These are phyloP conservation scores for Thamnidium elegans DNA, from an alignment of 192 early-diverging fungal species.

Conservation along the genomic window DNA sequence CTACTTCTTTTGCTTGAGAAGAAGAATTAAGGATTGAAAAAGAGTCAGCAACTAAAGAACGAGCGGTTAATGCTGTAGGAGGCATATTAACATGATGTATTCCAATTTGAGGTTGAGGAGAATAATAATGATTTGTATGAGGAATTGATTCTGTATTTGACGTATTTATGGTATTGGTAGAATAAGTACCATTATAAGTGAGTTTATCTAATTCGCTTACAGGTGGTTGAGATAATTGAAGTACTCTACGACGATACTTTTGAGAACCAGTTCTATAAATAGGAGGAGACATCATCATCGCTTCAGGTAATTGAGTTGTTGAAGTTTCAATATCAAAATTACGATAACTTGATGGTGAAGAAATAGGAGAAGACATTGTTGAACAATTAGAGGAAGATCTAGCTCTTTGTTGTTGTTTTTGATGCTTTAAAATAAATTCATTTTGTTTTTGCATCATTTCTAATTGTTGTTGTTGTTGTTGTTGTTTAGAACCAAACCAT, in stretches of 20 bases:
- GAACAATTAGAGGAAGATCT: conserved; percentile 14
- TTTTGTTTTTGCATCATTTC: background rate
- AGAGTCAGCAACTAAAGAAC: conserved; percentile 11
- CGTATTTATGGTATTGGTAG: background rate
- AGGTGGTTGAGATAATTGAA: conserved; percentile 22
- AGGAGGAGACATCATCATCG: conserved; percentile 18
- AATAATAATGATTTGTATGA: background rate
- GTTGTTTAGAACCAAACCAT: conserved; percentile 28
- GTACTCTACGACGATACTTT: conserved; percentile 21
- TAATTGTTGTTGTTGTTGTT: conserved; percentile 4
- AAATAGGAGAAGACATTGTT: conserved; percentile 4
- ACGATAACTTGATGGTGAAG: conserved; percentile 14
- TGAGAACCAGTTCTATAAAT: conserved; percentile 24
- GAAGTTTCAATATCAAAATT: conserved; percentile 15
- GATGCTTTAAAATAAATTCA: too few relatives aligned
- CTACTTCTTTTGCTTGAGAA: conserved; percentile 2
- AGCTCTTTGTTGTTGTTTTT: background rate
- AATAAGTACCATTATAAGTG: conserved; percentile 5
- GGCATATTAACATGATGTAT: background rate
- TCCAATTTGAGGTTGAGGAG: background rate
- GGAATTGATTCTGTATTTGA: conserved; percentile 3
- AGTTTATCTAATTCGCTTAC: conserved; percentile 26
- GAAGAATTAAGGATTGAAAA: background rate
- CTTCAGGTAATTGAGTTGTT: background rate
- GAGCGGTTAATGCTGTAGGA: conserved; percentile 8